A percentile compares a stretch with the other conserved stretches of the same genome.
phyloP scores from a whole-genome alignment of 2,329 filamentous ascomycete species.

The Phialophora macrospora region DNA sequence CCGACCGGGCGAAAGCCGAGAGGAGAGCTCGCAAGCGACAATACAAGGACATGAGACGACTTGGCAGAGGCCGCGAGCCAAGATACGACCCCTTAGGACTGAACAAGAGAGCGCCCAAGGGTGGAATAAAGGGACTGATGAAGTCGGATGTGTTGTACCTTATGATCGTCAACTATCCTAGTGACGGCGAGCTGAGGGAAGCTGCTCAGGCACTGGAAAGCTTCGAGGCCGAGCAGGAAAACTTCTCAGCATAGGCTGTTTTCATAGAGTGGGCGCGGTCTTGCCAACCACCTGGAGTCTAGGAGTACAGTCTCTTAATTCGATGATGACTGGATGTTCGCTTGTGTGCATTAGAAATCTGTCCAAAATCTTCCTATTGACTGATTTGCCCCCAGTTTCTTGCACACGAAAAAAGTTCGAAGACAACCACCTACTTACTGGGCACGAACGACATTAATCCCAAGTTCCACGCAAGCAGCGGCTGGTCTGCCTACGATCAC shows the following conservation, averaged over 20 bases:
- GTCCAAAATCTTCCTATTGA: not conserved
- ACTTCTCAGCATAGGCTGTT: too few species aligned
- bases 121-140: slow-evolving; percentile 23
- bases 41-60: slow-evolving; percentile 11
- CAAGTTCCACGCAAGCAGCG: too few species aligned
- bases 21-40: slow-evolving; percentile 20
- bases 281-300: not conserved
- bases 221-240: not conserved
- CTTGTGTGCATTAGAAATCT: not conserved
- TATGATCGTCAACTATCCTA: slow-evolving; percentile 27
- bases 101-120: slow-evolving; percentile 12
- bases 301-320: not conserved
- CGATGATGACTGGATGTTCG: not conserved
- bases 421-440: not conserved
- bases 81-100: slow-evolving; percentile 17
- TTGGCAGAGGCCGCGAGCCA: slow-evolving; percentile 22
- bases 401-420: not conserved
- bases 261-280: not conserved
- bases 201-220: slow-evolving; percentile 3
- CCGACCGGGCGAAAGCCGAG: slow-evolving; percentile 9
- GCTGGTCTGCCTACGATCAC: too few species aligned
- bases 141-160: slow-evolving; percentile 25
- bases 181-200: slow-evolving; percentile 16
- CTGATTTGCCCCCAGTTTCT: too few species aligned
- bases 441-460: too few species aligned